Base-by-base conservation (phyloP, 2,329 filamentous ascomycete species). In the Nemania diffusa region DNA sequence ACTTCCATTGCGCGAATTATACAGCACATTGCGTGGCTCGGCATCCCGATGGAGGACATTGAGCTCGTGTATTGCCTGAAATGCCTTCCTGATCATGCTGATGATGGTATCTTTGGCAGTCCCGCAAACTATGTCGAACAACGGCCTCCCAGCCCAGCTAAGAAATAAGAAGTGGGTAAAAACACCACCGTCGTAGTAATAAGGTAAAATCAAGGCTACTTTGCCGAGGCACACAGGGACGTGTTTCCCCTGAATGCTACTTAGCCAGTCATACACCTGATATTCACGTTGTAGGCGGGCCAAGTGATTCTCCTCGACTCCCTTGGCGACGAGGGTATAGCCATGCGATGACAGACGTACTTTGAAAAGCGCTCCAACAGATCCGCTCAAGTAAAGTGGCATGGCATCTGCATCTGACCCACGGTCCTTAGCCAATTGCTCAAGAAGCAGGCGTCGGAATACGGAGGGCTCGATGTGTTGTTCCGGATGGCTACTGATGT, bases 301-400 rank as follows among this genome's bases (percentile, higher is more conserved):
- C 1, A 64, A 29, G 55, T 79, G 56, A 5, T 58, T 9, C 0
- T 24, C 42, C 69, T 81, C 74, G 15, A 81, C 72, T 4, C 78
- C 80, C 69, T 83, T 82, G 15, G 79, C 79, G 2, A 82, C 74
- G 22, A 82, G 71, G 48, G 77, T 81, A 55, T 82, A 82, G 50
- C 79, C 76, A 37, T 78, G 61, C 1, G 74, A 73, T 2, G 75
- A 74, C 1, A 82, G 69, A 7, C 77, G 65, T 5, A 82, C 42
- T 70, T 82, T 82, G 69, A 81, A 81, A 55, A 82, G 74, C 11
- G 76, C 72, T 1, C 79, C 77, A 17, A 73, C 29, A 7, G 74
- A 44, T 0, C 78, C 75, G 6, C 70, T 72, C 5, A 76, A 15
- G 62, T 79, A 70, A 20, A 82, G 75, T 0, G 74, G 76, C 27